Percentiles rank a stretch among this genome's conserved stretches.
phyloP scores from a whole-genome alignment of 2,329 filamentous ascomycete species.

The Shiraia sp. region DNA sequence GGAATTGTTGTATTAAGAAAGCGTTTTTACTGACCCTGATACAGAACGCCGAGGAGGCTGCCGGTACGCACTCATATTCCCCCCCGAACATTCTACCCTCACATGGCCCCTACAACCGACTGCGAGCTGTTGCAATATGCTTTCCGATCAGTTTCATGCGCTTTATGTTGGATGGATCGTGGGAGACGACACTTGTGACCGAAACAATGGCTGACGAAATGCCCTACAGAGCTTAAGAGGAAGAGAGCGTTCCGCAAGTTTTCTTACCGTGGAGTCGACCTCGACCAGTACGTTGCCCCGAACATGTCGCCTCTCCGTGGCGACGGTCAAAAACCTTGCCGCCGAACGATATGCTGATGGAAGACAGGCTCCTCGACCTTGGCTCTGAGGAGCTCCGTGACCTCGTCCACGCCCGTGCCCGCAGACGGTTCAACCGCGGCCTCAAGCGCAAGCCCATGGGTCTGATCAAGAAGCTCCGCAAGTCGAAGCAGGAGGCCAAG shows the following conservation, averaged over 20 bases:
- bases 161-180: background rate
- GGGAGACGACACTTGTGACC: slow-evolving; percentile 7
- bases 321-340: slow-evolving; percentile 1
- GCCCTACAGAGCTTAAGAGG: slow-evolving; percentile 86
- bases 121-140: slow-evolving; percentile 6
- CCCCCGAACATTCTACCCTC: slow-evolving; percentile 10
- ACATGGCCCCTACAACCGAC: slow-evolving; percentile 8
- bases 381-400: slow-evolving; percentile 97
- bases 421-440: slow-evolving; percentile 98
- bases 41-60: slow-evolving; percentile 96
- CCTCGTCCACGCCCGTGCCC: slow-evolving; percentile 98
- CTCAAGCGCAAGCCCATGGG: slow-evolving; percentile 99
- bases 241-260: slow-evolving; percentile 99
- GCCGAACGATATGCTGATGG: slow-evolving; percentile 21
- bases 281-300: slow-evolving; percentile 82
- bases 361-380: slow-evolving; percentile 90
- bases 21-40: slow-evolving; percentile 25
- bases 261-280: slow-evolving; percentile 98
- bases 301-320: background rate
- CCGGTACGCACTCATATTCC: slow-evolving; percentile 59
- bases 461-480: slow-evolving; percentile 99
- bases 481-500: slow-evolving; percentile 62
- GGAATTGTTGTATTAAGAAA: slow-evolving; percentile 18
- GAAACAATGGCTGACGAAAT: slow-evolving; percentile 30
- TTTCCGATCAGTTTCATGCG: background rate